These are phyloP conservation scores for Mastigamoeba balamuthi DNA, from an alignment of 78 protist genomes.

Conservation along the genomic window DNA sequence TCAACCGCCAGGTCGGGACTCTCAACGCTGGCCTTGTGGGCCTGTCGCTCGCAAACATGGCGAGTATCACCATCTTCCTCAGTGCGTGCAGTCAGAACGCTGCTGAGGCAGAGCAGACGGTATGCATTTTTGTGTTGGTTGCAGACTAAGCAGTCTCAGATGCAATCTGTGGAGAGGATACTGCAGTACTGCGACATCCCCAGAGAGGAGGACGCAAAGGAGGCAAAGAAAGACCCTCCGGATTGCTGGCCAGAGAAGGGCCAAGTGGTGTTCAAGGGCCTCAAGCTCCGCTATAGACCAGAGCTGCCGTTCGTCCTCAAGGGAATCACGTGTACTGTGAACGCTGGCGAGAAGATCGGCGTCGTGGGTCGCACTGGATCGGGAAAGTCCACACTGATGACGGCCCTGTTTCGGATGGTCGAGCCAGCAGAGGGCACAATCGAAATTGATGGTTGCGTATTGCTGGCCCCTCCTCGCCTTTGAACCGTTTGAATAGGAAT, in stretches of 20 bases:
- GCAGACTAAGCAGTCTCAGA: not conserved
- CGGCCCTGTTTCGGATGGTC: slow-evolving; percentile 53
- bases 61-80: slow-evolving; percentile 30
- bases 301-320: slow-evolving; percentile 25
- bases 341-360: slow-evolving; percentile 76
- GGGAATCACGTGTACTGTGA: too few relatives aligned
- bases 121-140: not conserved
- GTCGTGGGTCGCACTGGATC: slow-evolving; percentile 85
- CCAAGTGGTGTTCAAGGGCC: slow-evolving; percentile 26
- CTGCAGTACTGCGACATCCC: slow-evolving; percentile 27
- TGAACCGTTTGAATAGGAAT: slow-evolving; percentile 55
- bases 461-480: slow-evolving; percentile 2
- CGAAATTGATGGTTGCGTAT: slow-evolving; percentile 39
- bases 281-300: slow-evolving; percentile 58
- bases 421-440: slow-evolving; percentile 34
- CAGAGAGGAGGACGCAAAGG: slow-evolving; percentile 19
- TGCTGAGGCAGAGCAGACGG: slow-evolving; percentile 6
- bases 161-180: slow-evolving; percentile 45
- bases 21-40: slow-evolving; percentile 58
- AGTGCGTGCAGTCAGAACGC: slow-evolving; percentile 45
- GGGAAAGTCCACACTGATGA: slow-evolving; percentile 50
- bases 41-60: slow-evolving; percentile 48
- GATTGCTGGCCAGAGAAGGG: slow-evolving; percentile 67
- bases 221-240: slow-evolving; percentile 13
- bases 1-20: too few relatives aligned